Base-by-base conservation (phyloP, 208 protist genomes). In the Giardia duodenalis region DNA sequence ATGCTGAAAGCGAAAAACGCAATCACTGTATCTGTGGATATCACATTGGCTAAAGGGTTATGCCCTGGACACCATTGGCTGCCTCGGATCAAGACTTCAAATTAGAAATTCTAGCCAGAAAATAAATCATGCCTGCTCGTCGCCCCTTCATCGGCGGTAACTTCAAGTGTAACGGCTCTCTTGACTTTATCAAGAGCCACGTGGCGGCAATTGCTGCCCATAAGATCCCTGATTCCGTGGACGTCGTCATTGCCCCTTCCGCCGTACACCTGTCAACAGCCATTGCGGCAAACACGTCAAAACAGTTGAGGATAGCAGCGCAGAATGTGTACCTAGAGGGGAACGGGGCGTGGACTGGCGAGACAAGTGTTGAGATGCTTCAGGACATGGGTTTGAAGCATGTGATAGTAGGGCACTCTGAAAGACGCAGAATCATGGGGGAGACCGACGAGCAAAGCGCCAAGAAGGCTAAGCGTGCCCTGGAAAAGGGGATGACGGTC, bases 321-420 rank as follows among this genome's bases (percentile, higher is more conserved):
- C 47, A 94, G 45, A 87, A 94, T 19, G 42, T 47, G 48, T 93
- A 92, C 44, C n/a, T 45, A 42, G 47, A 93, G 44, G 46, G 45
- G 10, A 57, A 0, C 0, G 93, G 93, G 30, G 93, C 93, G 4
- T 94, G 46, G 4, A 94, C 93, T 87, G 93, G 92, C 42, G 67
- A 47, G 39, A 39, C 93, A 30, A 44, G 47, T 10, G 94, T 97
- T 47, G 94, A 95, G 1, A 98, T 98, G 95, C 92, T 99, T 44
- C 96, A 96, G 93, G 98, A 99, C 92, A 92, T 96, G 10, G 96
- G 96, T 90, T 87, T 98, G 48, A 92, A 97, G 46, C 98, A 96
- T 96, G 94, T 97, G 47, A 98, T 99, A 67, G 90, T 99, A 44
- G 98, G 98, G 90, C 98, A 99, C 95, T 97, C 96, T 93, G 98